Evolutionary conservation across 192 early-diverging fungal genomes (phyloP), one percentile per base, ranked within the genome.

Genomic region (Polychytrium aggregatum): DNA sequence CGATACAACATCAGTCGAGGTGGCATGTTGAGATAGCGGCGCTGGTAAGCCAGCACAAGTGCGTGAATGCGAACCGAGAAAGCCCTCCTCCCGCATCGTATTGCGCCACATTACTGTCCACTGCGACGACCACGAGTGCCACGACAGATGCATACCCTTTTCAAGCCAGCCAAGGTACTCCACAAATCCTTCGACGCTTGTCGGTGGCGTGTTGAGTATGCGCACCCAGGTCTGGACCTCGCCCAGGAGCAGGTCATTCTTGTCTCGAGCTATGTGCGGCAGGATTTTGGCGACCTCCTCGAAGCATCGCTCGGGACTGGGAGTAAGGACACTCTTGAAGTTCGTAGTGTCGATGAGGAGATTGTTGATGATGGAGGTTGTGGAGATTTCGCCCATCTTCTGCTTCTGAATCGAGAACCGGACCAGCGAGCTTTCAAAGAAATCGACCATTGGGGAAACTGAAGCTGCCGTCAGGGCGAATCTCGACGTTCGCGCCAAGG

Each of bases 161-260:
- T 80, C 78, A 14, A 80, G 65, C 67, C 71, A 78, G 24, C 58
- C 69, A 14, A 80, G 50, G 49, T 80, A 80, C 45, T 80, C 78
- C 24, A 80, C 78, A 60, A 78, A 80, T 20, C 55, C 63, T 52
- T 80, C 78, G 10, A 78, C 74, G 24, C 44, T 78, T 20, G 49
- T 28, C 16, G 78, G 60, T 31, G 69, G 74, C 1, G 69, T 64
- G 39, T 72, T 72, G 9, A 80, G 53, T 3, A 68, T 62, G 22
- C 72, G 30, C 9, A 78, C 72, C 72, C 74, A 80, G 9, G 57
- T 63, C 43, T 81, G 77, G 14, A 78, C 63, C 46, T 81, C 76
- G 21, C 48, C 63, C 33, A 81, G 44, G 1, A 81, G 58, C 24
- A 73, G 41, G 44, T 80, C 78, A 43, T 81, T 81, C 46, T 79